Conservation (phyloP, 2,329 filamentous ascomycete genomes). For the Aspergillus fischeri region DNA sequence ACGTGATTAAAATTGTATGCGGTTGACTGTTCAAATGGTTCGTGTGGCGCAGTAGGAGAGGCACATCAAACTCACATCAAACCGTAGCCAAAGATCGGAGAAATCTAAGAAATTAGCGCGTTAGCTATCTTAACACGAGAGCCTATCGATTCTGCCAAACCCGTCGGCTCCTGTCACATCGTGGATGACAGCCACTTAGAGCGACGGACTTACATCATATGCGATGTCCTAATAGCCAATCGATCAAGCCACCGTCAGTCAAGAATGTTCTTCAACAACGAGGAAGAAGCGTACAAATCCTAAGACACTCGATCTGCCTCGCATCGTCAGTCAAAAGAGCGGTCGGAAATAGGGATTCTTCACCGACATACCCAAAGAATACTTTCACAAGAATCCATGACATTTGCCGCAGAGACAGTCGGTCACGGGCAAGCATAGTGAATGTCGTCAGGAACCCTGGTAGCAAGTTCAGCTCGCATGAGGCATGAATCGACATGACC, state of each 20-base stretch:
- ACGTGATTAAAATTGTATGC: constrained; percentile 37
- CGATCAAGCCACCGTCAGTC: constrained; percentile 37
- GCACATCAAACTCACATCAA: constrained; percentile 33
- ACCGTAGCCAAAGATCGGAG: constrained; percentile 37
- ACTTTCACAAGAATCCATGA: constrained; percentile 59
- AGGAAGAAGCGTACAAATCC: constrained; percentile 51
- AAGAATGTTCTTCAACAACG: constrained; percentile 12
- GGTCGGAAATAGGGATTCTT: constrained; percentile 14
- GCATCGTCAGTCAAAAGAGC: constrained; percentile 22
- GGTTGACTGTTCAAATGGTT: constrained; percentile 10
- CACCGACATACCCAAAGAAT: constrained; percentile 53
- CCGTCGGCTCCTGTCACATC: constrained; percentile 21
- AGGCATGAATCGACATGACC: neutral
- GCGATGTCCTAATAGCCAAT: constrained; percentile 39
- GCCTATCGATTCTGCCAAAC: constrained; percentile 35
- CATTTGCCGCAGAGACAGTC: constrained; percentile 53
- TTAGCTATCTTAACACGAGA: constrained; percentile 33
- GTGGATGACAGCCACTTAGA: constrained; percentile 30
- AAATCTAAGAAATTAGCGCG: constrained; percentile 37
- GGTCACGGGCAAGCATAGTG: constrained; percentile 55
- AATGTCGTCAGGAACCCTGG: constrained; percentile 78
- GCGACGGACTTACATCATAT: constrained; percentile 32
- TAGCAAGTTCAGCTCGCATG: constrained; percentile 6
- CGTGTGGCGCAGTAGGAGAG: constrained; percentile 21
- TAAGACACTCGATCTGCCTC: constrained; percentile 49